A percentile compares a stretch with the other conserved stretches of the same genome.
These are phyloP conservation scores for Fraxinus americana DNA, from an alignment of 257 asterid species.

Conservation along the genomic window DNA sequence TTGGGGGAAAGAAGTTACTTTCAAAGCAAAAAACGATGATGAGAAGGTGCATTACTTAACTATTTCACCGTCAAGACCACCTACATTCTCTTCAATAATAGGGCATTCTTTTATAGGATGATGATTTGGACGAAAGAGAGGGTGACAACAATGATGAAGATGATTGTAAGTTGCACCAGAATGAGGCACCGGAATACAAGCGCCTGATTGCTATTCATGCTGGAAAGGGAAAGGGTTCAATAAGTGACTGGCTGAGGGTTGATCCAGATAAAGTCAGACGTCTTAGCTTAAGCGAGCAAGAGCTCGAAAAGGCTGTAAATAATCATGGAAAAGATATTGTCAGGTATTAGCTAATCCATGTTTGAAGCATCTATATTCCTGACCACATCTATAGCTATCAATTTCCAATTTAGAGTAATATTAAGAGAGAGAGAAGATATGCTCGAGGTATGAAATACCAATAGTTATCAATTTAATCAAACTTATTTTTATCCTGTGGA, in stretches of 20 bases:
- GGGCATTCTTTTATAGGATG: conserved; percentile 36
- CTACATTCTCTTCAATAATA: neutral
- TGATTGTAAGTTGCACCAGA: conserved; percentile 36
- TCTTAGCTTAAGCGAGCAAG: conserved; percentile 55
- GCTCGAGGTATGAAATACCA: neutral
- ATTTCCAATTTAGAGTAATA: neutral
- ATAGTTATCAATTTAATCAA: neutral
- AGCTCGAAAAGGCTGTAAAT: conserved; percentile 46
- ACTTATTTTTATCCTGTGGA: neutral
- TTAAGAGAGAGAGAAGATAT: neutral
- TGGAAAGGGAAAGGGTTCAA: conserved; percentile 59
- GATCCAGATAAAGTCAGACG: conserved; percentile 57
- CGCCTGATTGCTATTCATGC: conserved; percentile 58
- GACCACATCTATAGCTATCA: neutral
- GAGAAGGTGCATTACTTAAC: conserved; percentile 43
- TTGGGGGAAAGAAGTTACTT: conserved; percentile 45
- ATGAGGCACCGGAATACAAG: conserved; percentile 40
- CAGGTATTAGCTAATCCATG: conserved; percentile 45
- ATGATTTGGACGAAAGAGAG: conserved; percentile 38
- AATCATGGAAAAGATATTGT: conserved; percentile 49
- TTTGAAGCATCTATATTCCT: neutral
- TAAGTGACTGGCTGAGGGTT: conserved; percentile 44
- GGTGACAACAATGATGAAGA: conserved; percentile 53
- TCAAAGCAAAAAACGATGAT: conserved; percentile 25
- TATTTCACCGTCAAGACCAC: neutral